A percentile compares a stretch with the other conserved stretches of the same genome.
Evolutionary conservation across 164 flowering plant species (phyloP).

Genomic region (Brasenia schreberi): DNA sequence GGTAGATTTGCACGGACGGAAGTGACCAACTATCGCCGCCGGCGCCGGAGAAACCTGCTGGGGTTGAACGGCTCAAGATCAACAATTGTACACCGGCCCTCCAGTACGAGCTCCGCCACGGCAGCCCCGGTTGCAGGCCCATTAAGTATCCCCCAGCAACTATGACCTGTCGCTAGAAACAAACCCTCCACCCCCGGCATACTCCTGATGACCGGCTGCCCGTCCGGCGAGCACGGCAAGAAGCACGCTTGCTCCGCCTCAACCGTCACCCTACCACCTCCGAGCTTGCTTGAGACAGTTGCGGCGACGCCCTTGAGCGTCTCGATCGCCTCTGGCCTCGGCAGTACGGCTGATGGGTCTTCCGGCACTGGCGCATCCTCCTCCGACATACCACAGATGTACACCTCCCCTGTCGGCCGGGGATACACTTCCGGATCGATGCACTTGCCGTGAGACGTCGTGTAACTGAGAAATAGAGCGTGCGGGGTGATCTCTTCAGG

Average conservation of each 20-base stretch:
- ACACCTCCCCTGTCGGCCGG: constrained; percentile 89
- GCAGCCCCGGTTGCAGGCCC: constrained; percentile 94
- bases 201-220: constrained; percentile 64
- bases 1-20: too few species aligned
- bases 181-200: constrained; percentile 65
- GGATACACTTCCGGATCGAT: constrained; percentile 86
- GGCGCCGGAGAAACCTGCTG: constrained; percentile 28
- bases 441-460: constrained; percentile 33
- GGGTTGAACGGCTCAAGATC: constrained; percentile 71
- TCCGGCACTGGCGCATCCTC: constrained; percentile 65
- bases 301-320: constrained; percentile 61
- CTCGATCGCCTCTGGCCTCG: constrained; percentile 45
- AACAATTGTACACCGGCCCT: constrained; percentile 53
- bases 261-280: constrained; percentile 39
- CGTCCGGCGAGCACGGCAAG: constrained; percentile 76
- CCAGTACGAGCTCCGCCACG: constrained; percentile 73
- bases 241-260: constrained; percentile 86
- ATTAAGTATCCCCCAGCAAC: constrained; percentile 90
- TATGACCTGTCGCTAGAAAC: constrained; percentile 92
- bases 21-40: too few species aligned
- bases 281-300: constrained; percentile 60
- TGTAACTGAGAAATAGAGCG: constrained; percentile 64
- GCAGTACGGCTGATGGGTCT: constrained; percentile 50
- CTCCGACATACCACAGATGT: constrained; percentile 71
- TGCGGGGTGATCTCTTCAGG: constrained; percentile 59